Conservation (phyloP, 2,329 filamentous ascomycete genomes). For the Cladorrhinum sp. region DNA sequence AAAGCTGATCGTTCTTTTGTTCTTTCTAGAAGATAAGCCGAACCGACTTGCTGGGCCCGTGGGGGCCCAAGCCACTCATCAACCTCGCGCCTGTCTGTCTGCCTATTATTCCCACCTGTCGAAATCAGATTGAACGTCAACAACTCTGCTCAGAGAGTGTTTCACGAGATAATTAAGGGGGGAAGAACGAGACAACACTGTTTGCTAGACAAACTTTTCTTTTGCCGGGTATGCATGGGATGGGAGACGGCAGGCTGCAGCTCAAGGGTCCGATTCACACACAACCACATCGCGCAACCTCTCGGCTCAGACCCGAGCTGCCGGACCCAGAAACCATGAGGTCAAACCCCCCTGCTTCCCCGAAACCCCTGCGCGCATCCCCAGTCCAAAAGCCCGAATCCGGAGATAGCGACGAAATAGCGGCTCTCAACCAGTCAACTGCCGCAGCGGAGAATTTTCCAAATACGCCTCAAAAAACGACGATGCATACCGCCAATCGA, state of each 20-base stretch:
- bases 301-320: constrained; percentile 2
- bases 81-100: neutral
- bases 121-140: neutral
- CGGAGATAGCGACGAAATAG: neutral
- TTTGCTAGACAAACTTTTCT: neutral
- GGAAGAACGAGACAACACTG: neutral
- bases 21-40: constrained; percentile 8
- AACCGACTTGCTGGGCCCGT: neutral
- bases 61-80: neutral
- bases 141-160: neutral
- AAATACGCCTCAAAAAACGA: neutral
- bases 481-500: constrained; percentile 1
- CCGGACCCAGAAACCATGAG: neutral
- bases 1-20: neutral
- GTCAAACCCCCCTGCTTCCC: neutral
- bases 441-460: neutral
- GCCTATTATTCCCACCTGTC: neutral
- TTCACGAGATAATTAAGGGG: neutral
- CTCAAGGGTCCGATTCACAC: neutral
- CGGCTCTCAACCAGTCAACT: neutral
- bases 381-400: neutral
- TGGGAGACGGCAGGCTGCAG: neutral
- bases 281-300: neutral
- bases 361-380: neutral
- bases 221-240: neutral